Evolutionary conservation across 768 basidiomycete genomes (phyloP), one percentile per base, ranked within the genome.

Genomic region (Mycena kentingensis): DNA sequence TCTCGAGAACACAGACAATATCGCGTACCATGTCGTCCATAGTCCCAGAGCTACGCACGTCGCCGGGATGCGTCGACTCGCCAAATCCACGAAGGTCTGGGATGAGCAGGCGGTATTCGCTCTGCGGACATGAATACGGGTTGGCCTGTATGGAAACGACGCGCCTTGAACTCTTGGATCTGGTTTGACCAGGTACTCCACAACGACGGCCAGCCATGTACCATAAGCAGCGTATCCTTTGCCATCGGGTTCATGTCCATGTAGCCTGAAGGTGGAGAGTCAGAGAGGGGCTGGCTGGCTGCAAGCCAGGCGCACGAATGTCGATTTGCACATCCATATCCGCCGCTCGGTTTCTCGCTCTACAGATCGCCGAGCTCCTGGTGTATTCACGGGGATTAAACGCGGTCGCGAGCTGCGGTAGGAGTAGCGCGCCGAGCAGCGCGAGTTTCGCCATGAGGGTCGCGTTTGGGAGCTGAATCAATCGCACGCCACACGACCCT

Each of bases 111-210:
- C 70, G 84, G 61, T 87, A 87, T 36, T 84, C 79, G 15, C 76
- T 61, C 84, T 87, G 51, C 39, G 39, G 28, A 31, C 18, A 22
- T 39, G 28, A 38, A 32, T 24, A 39, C 41, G 41, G n/a, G 31
- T 27, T 27, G 18, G 12, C 29, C 32, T 50, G 19, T 13, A 18
- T 18, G 18, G 21, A 4, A 16, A 34, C 8, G 18, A 2, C 16
- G 55, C 63, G 27, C 87, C 71, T 83, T 66, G 65, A 90, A 84
- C 54, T 81, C 78, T 45, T 80, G 69, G 16, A 90, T 88, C 63
- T 90, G 88, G 27, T 77, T 77, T 29, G 82, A 76, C 88, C 88
- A 90, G 18, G 78, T 79, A 48, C 81, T 84, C 88, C 88, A 90
- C 3, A 89, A 65, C 57, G 83, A 77, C 1, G 88, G 88, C 88